These are phyloP conservation scores for Drosera capensis DNA, from an alignment of 148 eudicot species.

Conservation along the genomic window DNA sequence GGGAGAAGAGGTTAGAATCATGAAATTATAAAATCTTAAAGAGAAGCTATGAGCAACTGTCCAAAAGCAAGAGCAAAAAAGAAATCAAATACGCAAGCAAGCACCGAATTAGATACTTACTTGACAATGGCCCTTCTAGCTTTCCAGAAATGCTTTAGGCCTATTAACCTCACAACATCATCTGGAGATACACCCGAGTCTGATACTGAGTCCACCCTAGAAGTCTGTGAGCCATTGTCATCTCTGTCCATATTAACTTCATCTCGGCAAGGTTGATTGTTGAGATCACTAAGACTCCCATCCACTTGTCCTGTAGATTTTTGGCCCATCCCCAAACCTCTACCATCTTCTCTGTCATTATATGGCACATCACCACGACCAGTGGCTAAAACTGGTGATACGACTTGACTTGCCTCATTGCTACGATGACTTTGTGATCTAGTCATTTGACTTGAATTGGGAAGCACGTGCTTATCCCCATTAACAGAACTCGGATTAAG, in stretches of 20 bases:
- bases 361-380: constrained; percentile 12
- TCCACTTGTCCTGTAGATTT: constrained; percentile 12
- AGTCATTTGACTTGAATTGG: constrained; percentile 7
- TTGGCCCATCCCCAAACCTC: constrained; percentile 8
- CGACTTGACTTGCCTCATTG: constrained; percentile 11
- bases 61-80: background rate
- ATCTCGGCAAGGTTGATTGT: constrained; percentile 17
- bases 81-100: background rate
- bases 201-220: constrained; percentile 46
- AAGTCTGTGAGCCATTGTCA: constrained; percentile 60
- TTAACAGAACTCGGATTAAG: background rate
- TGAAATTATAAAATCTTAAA: too few relatives aligned
- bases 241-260: constrained; percentile 27
- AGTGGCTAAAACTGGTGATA: constrained; percentile 8
- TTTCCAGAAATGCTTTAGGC: constrained; percentile 87
- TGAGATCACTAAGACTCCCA: constrained; percentile 13
- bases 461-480: background rate
- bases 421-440: constrained; percentile 10
- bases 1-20: too few relatives aligned
- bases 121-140: constrained; percentile 78
- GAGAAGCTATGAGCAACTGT: too few relatives aligned
- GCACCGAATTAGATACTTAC: constrained; percentile 51
- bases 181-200: constrained; percentile 60
- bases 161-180: constrained; percentile 68
- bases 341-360: constrained; percentile 12